Evolutionary conservation across 2,329 filamentous ascomycete genomes (phyloP), one percentile per base, ranked within the genome.

Genomic region (Epichloe scottii): DNA sequence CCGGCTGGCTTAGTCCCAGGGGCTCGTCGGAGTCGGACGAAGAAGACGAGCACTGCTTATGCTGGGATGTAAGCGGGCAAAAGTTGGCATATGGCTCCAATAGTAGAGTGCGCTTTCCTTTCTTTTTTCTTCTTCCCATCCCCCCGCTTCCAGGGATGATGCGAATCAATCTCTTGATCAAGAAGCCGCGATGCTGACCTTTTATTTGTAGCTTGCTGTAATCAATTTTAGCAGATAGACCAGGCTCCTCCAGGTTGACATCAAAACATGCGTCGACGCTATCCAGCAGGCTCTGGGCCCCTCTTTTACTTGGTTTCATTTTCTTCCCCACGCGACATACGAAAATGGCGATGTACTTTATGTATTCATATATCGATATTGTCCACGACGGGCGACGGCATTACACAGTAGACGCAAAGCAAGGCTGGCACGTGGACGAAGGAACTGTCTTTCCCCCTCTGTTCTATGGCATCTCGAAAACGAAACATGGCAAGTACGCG

Each of bases 11-110:
- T 34, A 82, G 75, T 53, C 79, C 79, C 19, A 77, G 73, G 58
- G 71, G 70, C 44, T 73, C 71, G 37, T 68, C 71, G 6, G 75
- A 77, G 23, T 61, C 68, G 0, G 78, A 81, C 21, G 79, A 82
- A 43, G 79, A 82, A 56, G 76, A 81, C 44, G 75, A 77, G 54
- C 77, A 82, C 57, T 82, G 77, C 51, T 61, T 84, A 17, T 75
- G 74, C 56, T 84, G 81, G 81, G 79, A 84, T 63, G 69, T 74
- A 4, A 74, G 74, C 48, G 81, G 81, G 5, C 74, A 79, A 55
- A 81, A 78, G 58, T 67, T 84, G 52, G 80, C 80, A 0, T 84
- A 82, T 61, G 81, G 79, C 15, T 75, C 77, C 5, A 82, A 81
- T 58, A 82, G 75, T 58, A 69, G 76, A 61, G 79, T 83, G 71